phyloP scores from a whole-genome alignment of 129 eudicot species.

The Pseudognaphalium luteoalbum region DNA sequence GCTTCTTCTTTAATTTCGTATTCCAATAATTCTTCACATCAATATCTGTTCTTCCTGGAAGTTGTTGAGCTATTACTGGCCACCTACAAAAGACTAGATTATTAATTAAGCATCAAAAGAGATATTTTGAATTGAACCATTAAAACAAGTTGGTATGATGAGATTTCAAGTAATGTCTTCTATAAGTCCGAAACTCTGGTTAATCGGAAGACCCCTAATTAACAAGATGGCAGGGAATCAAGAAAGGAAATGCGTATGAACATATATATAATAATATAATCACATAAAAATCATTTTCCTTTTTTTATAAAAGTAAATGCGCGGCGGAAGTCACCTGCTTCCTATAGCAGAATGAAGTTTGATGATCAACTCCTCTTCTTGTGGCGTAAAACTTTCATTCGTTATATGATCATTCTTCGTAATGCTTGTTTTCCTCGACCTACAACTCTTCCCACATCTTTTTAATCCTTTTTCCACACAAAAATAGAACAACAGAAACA shows the following conservation, averaged over 20 bases:
- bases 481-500: constrained; percentile 24
- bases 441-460: constrained; percentile 78
- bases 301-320: not conserved
- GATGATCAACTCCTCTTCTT: constrained; percentile 87
- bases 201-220: not conserved
- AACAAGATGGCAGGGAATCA: not conserved
- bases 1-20: constrained; percentile 65
- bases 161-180: not conserved
- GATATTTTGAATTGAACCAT: not conserved
- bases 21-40: constrained; percentile 87
- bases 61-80: constrained; percentile 85
- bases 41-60: constrained; percentile 84
- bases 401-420: constrained; percentile 46
- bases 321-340: constrained; percentile 54
- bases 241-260: not conserved
- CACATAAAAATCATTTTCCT: not conserved
- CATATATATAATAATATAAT: not conserved
- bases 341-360: constrained; percentile 93
- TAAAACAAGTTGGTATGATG: not conserved
- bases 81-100: constrained; percentile 43
- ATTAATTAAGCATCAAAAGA: not conserved
- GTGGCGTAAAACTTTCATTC: constrained; percentile 66
- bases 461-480: constrained; percentile 42
- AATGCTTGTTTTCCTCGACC: constrained; percentile 46
- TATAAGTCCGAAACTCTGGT: not conserved